Evolutionary conservation across 768 basidiomycete species (phyloP).

Genomic region (Wakefieldia striispora): DNA sequence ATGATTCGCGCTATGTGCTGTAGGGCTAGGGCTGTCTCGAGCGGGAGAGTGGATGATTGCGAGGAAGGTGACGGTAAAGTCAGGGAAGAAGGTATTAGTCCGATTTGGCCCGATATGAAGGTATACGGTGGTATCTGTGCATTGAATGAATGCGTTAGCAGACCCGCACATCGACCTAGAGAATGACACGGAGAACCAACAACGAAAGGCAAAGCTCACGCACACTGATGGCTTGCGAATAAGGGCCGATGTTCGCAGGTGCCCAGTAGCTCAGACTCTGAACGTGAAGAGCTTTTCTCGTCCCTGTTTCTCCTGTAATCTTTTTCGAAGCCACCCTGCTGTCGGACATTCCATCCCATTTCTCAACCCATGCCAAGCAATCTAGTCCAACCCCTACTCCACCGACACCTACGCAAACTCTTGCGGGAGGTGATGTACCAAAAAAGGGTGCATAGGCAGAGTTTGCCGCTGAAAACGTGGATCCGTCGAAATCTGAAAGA

Average conservation of each 20-base stretch:
- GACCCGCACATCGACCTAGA: background rate
- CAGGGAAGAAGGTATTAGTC: conserved; percentile 75
- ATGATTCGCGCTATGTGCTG: conserved; percentile 79
- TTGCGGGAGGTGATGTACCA: conserved; percentile 86
- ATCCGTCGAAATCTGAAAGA: conserved; percentile 68
- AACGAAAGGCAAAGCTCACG: conserved; percentile 23
- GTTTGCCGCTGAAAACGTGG: conserved; percentile 74
- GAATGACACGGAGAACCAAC: background rate
- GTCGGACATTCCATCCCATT: conserved; percentile 4
- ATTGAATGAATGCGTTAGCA: background rate
- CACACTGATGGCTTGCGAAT: conserved; percentile 90
- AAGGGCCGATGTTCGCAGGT: conserved; percentile 98
- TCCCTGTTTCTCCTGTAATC: conserved; percentile 28
- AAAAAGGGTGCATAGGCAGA: conserved; percentile 77
- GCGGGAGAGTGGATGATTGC: conserved; percentile 39
- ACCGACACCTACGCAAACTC: conserved; percentile 88
- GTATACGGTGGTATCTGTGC: conserved; percentile 67
- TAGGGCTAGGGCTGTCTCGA: conserved; percentile 69
- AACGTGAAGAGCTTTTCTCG: conserved; percentile 81
- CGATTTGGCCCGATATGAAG: conserved; percentile 96
- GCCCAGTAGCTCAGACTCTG: conserved; percentile 98
- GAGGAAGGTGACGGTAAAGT: conserved; percentile 57
- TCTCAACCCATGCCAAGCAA: conserved; percentile 62
- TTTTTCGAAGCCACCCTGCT: conserved; percentile 11
- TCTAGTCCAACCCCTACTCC: conserved; percentile 66